Conservation (phyloP, 257 asterid species). For the Solanum sitiens region DNA sequence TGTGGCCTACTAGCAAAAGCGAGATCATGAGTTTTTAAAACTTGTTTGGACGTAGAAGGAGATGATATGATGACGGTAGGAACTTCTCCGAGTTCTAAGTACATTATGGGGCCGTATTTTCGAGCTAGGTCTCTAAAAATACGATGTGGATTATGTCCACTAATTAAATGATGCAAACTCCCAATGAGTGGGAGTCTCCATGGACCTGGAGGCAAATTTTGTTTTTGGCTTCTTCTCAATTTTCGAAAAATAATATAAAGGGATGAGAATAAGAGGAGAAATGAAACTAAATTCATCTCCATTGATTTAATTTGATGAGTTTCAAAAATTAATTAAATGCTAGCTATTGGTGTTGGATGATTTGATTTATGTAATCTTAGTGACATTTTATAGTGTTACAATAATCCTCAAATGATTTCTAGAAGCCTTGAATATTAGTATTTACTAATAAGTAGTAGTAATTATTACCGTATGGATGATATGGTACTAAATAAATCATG, state of each 20-base stretch:
- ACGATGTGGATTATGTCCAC: constrained; percentile 5
- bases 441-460: background rate
- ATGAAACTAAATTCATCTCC: background rate
- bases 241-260: background rate
- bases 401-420: background rate
- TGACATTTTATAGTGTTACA: background rate
- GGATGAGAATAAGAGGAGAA: background rate
- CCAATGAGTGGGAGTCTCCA: constrained; percentile 24
- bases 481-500: too few relatives aligned
- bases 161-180: background rate
- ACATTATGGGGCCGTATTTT: background rate
- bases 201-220: constrained; percentile 27
- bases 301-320: background rate
- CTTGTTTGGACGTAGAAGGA: background rate
- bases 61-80: constrained; percentile 5
- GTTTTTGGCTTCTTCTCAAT: background rate
- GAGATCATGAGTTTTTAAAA: constrained; percentile 21
- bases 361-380: background rate
- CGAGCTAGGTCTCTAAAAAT: background rate
- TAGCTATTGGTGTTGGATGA: background rate
- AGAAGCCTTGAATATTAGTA: background rate
- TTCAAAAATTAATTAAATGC: background rate
- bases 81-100: background rate
- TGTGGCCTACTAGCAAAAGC: constrained; percentile 28
- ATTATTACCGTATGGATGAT: too few relatives aligned